These are phyloP conservation scores for Cadophora malorum DNA, from an alignment of 2,329 filamentous ascomycete species.

Conservation along the genomic window DNA sequence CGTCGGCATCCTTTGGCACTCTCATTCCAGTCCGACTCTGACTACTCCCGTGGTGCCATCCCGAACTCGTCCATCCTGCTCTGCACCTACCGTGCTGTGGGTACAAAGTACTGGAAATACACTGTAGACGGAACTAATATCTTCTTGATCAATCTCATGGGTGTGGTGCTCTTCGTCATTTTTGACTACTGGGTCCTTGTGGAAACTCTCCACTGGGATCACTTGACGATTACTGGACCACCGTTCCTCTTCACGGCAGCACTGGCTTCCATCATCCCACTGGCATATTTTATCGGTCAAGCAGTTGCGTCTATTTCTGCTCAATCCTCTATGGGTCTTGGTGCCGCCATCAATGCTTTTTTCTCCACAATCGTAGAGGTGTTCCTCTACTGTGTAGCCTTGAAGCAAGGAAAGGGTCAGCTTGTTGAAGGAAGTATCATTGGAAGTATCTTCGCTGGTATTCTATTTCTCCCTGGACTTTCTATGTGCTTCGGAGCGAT, in stretches of 20 bases:
- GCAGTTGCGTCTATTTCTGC: conserved; percentile 98
- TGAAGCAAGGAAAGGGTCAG: conserved; percentile 89
- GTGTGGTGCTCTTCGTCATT: conserved; percentile 91
- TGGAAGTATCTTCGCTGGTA: conserved; percentile 96
- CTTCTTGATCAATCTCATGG: conserved; percentile 96
- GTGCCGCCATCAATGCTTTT: conserved; percentile 96
- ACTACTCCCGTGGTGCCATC: conserved; percentile 72
- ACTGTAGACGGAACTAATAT: conserved; percentile 98
- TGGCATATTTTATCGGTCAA: conserved; percentile 98
- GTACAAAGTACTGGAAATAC: conserved; percentile 98
- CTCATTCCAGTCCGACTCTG: conserved; percentile 87
- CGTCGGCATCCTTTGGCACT: conserved; percentile 90
- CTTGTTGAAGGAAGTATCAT: conserved; percentile 97
- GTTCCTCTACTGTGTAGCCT: conserved; percentile 93
- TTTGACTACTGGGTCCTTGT: conserved; percentile 87
- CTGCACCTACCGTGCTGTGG: conserved; percentile 96
- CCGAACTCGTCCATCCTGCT: conserved; percentile 86
- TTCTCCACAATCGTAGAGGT: conserved; percentile 98
- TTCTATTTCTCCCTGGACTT: conserved; percentile 89
- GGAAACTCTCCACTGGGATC: conserved; percentile 68
- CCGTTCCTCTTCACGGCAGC: conserved; percentile 86
- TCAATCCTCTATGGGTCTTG: conserved; percentile 97
- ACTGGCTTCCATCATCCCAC: conserved; percentile 89
- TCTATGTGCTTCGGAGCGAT: conserved; percentile 99
- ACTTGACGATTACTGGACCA: conserved; percentile 76